These are phyloP conservation scores for Nicotiana obtusifolia DNA, from an alignment of 257 asterid genomes.

Conservation along the genomic window DNA sequence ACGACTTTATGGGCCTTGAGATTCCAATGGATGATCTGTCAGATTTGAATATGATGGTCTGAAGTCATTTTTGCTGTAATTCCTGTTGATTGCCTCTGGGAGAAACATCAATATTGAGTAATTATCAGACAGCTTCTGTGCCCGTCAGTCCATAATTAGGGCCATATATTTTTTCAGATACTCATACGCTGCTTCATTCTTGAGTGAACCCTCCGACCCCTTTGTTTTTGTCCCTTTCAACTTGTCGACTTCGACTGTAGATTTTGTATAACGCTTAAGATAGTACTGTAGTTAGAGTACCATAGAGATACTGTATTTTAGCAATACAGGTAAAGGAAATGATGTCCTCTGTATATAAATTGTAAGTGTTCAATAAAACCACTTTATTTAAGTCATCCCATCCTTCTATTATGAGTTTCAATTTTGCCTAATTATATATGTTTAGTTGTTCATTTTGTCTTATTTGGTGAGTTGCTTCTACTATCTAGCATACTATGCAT, in stretches of 20 bases:
- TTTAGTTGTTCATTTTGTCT: not conserved
- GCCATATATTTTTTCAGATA: slow-evolving; percentile 52
- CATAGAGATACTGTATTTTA: slow-evolving; percentile 52
- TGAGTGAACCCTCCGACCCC: slow-evolving; percentile 31
- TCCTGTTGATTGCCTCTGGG: slow-evolving; percentile 35
- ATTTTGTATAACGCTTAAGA: slow-evolving; percentile 44
- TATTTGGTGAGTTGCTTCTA: not conserved
- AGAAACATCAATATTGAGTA: slow-evolving; percentile 21
- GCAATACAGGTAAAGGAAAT: slow-evolving; percentile 51
- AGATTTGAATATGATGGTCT: slow-evolving; percentile 77
- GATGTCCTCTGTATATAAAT: slow-evolving; percentile 72
- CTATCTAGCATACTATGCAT: not conserved
- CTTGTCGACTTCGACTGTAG: slow-evolving; percentile 63
- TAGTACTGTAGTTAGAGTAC: slow-evolving; percentile 44
- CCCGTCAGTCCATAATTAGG: slow-evolving; percentile 34
- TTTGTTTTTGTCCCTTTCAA: slow-evolving; percentile 35
- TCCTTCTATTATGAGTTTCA: not conserved
- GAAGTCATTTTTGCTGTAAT: slow-evolving; percentile 51
- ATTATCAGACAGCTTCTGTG: slow-evolving; percentile 36
- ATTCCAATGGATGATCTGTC: slow-evolving; percentile 90
- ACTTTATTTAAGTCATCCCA: slow-evolving; percentile 10
- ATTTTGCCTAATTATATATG: not conserved
- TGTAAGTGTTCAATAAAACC: slow-evolving; percentile 49
- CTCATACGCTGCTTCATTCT: slow-evolving; percentile 44
- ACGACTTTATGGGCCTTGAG: slow-evolving; percentile 67